A percentile compares a stretch with the other conserved stretches of the same genome.
phyloP scores from a whole-genome alignment of 148 eudicot species.

The Amaranthus cruentus region DNA sequence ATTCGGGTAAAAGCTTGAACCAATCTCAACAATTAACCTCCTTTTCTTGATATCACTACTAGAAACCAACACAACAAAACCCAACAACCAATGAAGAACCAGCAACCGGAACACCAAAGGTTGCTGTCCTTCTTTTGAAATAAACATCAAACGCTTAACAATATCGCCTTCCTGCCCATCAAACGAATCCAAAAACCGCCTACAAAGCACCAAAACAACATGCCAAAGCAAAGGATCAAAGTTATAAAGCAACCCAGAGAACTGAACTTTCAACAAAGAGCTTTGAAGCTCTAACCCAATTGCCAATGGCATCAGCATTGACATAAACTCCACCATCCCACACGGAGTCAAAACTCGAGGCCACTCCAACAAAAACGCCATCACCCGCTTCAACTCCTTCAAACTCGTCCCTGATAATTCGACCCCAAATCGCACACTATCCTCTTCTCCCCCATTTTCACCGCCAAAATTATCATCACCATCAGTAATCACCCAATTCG shows the following conservation, averaged over 20 bases:
- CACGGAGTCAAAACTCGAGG: slow-evolving; percentile 58
- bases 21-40: slow-evolving; percentile 34
- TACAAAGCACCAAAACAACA: slow-evolving; percentile 53
- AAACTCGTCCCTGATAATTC: slow-evolving; percentile 36
- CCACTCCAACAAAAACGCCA: slow-evolving; percentile 82
- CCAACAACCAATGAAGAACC: slow-evolving; percentile 80
- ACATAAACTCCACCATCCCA: slow-evolving; percentile 73
- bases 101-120: slow-evolving; percentile 69
- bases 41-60: slow-evolving; percentile 35
- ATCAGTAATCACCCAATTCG: slow-evolving; percentile 34
- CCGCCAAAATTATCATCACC: slow-evolving; percentile 11
- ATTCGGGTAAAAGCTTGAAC: slow-evolving; percentile 57
- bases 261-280: slow-evolving; percentile 87
- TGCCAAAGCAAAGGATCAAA: slow-evolving; percentile 80
- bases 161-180: slow-evolving; percentile 64
- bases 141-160: slow-evolving; percentile 46
- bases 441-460: slow-evolving; percentile 7
- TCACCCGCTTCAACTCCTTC: slow-evolving; percentile 71
- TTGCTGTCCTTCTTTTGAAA: slow-evolving; percentile 63
- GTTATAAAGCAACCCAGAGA: slow-evolving; percentile 66
- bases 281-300: slow-evolving; percentile 68
- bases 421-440: slow-evolving; percentile 22
- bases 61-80: slow-evolving; percentile 43
- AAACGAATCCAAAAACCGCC: slow-evolving; percentile 50
- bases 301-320: slow-evolving; percentile 54